phyloP scores from a whole-genome alignment of 1,284 basidiomycete genomes.

The Heterobasidion occidentale region DNA sequence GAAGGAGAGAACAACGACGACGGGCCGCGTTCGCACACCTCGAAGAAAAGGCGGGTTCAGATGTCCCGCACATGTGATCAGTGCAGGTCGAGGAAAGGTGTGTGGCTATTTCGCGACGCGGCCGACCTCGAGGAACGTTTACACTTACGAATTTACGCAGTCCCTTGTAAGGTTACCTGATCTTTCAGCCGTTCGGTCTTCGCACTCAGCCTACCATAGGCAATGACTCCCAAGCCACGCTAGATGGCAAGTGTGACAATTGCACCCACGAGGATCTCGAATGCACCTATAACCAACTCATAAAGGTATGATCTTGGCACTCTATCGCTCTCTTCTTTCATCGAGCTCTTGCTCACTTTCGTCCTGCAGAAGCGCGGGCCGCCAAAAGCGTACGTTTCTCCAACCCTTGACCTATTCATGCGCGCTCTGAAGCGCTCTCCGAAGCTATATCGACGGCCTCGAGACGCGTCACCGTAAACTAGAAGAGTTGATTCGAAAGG shows the following conservation, averaged over 20 bases:
- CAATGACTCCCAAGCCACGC: conserved; percentile 1
- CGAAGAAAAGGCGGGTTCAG: conserved; percentile 9
- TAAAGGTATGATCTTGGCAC: neutral
- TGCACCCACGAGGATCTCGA: neutral
- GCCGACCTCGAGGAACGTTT: neutral
- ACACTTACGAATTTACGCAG: neutral
- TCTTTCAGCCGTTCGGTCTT: neutral
- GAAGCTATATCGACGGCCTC: conserved; percentile 64
- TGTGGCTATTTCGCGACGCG: neutral
- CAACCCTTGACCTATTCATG: neutral
- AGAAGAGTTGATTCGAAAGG: conserved; percentile 58
- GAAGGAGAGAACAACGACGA: neutral
- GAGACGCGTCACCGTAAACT: conserved; percentile 67
- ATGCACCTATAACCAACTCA: conserved; percentile 8
- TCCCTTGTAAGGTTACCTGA: neutral
- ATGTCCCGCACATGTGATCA: conserved; percentile 10
- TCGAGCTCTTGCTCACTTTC: too few species aligned
- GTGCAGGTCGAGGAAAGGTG: conserved; percentile 11
- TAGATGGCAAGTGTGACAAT: conserved; percentile 5
- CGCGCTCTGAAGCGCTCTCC: neutral
- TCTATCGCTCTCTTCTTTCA: neutral
- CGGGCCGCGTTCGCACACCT: neutral
- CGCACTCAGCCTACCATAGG: neutral
- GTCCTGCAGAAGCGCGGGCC: conserved; percentile 8
- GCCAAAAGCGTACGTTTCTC: conserved; percentile 22